Evolutionary conservation across 2,329 filamentous ascomycete genomes (phyloP), one percentile per base, ranked within the genome.

Genomic region (Alternaria ethzedia): DNA sequence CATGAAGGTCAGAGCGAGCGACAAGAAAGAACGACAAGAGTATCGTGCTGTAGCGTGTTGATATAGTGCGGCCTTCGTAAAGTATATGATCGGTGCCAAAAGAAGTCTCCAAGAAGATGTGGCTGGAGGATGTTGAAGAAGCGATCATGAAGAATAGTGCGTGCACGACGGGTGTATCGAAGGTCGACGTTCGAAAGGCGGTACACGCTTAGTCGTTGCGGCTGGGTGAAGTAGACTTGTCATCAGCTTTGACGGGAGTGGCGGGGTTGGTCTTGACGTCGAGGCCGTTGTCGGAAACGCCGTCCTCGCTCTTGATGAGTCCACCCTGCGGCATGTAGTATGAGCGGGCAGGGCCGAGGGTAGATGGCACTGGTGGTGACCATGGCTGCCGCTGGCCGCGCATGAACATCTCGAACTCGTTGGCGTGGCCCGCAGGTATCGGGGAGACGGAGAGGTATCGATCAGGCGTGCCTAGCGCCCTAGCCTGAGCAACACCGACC

Each of bases 371-470:
- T 7, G 75, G 67, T 9, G 78, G 78, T 11, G 76, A 73, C 74
- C 75, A 80, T 4, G 77, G 75, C 32, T 73, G 70, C n/a, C 77
- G 76, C 54, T 75, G 76, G 46, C 75, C 69, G 41, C 70, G 72
- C 63, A 81, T 74, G 68, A 76, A 80, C 57, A 78, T 68, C 67
- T 81, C 79, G 46, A 80, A 81, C 63, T 81, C 79, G 55, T 79
- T 80, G 23, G 71, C 64, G 28, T 70, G 70, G 28, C 68, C 72
- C 54, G 78, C 75, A 8, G 75, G 72, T 30, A 75, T 74, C 9
- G 77, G 77, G 11, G 76, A 79, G 50, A 77, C 72, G 51, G 68
- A 75, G 44, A 78, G 66, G 65, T 78, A 78, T 41, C 76, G 76
- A 43, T 79, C 76, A 23, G 77, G 75, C 55, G 70, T 72, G 49